Evolutionary conservation across 495 filamentous ascomycete species (phyloP).

Genomic region (Daldinia concentrica): DNA sequence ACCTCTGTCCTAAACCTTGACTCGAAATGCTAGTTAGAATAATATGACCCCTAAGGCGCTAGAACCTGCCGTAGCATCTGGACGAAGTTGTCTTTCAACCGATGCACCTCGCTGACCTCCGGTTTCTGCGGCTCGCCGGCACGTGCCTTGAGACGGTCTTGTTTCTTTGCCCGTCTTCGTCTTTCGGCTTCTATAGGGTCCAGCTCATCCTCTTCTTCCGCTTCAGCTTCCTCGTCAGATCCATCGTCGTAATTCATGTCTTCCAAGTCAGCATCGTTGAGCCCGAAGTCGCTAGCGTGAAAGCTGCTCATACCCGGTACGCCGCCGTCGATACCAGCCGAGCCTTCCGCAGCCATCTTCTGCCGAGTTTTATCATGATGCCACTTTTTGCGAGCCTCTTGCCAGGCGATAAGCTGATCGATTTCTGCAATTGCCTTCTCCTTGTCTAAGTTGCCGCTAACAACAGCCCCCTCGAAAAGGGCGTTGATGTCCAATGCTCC

Average conservation of each 20-base stretch:
- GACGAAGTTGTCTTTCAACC: slow-evolving; percentile 80
- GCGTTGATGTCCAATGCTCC: slow-evolving; percentile 92
- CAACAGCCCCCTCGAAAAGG: slow-evolving; percentile 80
- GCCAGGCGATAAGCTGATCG: slow-evolving; percentile 87
- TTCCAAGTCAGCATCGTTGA: slow-evolving; percentile 86
- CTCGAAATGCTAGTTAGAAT: not conserved
- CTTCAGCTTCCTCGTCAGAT: slow-evolving; percentile 73
- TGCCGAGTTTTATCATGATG: slow-evolving; percentile 96
- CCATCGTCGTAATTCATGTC: slow-evolving; percentile 82
- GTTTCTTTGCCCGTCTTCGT: slow-evolving; percentile 73
- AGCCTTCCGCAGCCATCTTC: slow-evolving; percentile 94
- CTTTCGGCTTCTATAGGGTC: slow-evolving; percentile 91
- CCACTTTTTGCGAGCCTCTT: slow-evolving; percentile 94
- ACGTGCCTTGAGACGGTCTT: slow-evolving; percentile 79
- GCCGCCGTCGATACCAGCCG: slow-evolving; percentile 46
- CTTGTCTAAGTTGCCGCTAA: slow-evolving; percentile 72
- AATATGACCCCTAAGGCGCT: slow-evolving; percentile 64
- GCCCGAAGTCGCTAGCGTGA: slow-evolving; percentile 82
- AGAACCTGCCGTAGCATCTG: slow-evolving; percentile 86
- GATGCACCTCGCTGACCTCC: slow-evolving; percentile 76
- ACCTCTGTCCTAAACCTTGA: slow-evolving; percentile 9
- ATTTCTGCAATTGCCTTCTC: slow-evolving; percentile 81
- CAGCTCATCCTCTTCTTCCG: slow-evolving; percentile 76
- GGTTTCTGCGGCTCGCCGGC: slow-evolving; percentile 94
- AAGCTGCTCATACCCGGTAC: slow-evolving; percentile 66